Percentiles rank a stretch among this genome's conserved stretches.
phyloP scores from a whole-genome alignment of 1,284 basidiomycete species.

The Paramarasmius palmivorus region DNA sequence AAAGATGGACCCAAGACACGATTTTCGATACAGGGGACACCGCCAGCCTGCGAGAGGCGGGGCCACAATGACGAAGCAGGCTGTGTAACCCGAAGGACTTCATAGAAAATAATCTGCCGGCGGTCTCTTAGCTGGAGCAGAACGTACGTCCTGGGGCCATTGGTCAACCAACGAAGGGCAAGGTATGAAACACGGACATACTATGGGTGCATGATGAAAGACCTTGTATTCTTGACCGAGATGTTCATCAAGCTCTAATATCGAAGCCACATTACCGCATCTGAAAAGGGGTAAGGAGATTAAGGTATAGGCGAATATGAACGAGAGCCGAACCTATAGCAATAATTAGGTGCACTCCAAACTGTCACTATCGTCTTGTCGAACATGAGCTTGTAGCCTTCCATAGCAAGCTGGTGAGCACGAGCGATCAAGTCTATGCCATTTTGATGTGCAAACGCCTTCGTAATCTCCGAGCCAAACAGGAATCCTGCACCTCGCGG shows the following conservation, averaged over 20 bases:
- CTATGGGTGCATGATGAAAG: constrained; percentile 76
- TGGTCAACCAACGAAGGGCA: constrained; percentile 9
- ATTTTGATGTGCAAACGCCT: constrained; percentile 88
- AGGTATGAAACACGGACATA: constrained; percentile 34
- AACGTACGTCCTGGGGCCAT: constrained; percentile 71
- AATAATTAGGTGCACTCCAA: constrained; percentile 99
- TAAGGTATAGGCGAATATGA: background rate
- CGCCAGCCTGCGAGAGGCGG: too few relatives aligned
- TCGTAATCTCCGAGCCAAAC: constrained; percentile 92
- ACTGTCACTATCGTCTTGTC: constrained; percentile 96
- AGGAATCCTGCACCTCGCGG: constrained; percentile 95
- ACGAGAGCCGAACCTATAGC: constrained; percentile 74
- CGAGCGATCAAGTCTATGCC: constrained; percentile 94
- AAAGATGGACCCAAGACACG: too few relatives aligned
- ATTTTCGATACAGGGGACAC: too few relatives aligned
- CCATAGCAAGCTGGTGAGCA: constrained; percentile 98
- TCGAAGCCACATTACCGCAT: constrained; percentile 93
- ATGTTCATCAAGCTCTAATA: constrained; percentile 89
- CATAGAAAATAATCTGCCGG: constrained; percentile 82
- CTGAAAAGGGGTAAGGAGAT: constrained; percentile 37
- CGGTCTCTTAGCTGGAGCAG: constrained; percentile 87
- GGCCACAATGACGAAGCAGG: too few relatives aligned
- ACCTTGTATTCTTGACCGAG: constrained; percentile 92
- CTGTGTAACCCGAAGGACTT: constrained; percentile 7
- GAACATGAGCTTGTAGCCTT: constrained; percentile 99